phyloP scores from a whole-genome alignment of 257 asterid genomes.

The Nicotiana tabacum region DNA sequence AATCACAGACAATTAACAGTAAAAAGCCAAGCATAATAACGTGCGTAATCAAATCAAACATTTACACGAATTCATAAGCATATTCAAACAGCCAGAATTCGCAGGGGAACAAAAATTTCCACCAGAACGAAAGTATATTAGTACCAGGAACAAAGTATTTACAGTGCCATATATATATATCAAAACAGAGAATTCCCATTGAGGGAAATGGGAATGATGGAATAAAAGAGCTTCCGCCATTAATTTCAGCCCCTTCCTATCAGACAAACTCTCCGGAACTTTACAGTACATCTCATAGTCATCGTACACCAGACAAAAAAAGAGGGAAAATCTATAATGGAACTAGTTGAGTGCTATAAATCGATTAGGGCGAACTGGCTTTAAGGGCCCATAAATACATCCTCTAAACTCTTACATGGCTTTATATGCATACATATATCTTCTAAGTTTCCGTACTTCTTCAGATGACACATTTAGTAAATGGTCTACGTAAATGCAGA shows the following conservation, averaged over 20 bases:
- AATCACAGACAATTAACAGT: too few species aligned
- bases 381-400: neutral
- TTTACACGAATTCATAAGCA: neutral
- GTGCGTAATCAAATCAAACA: neutral
- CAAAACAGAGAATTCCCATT: neutral
- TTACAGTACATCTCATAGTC: neutral
- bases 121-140: neutral
- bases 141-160: neutral
- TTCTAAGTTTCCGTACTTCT: slow-evolving; percentile 80
- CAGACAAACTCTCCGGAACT: too few species aligned
- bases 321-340: neutral
- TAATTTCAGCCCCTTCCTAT: too few species aligned
- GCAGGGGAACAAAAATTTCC: neutral
- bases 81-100: neutral
- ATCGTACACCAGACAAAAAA: neutral
- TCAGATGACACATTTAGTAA: slow-evolving; percentile 66
- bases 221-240: neutral
- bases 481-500: slow-evolving; percentile 75
- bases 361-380: neutral
- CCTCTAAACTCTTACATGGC: slow-evolving; percentile 35
- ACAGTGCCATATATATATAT: neutral
- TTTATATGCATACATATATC: slow-evolving; percentile 80
- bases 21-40: too few species aligned
- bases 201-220: neutral
- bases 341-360: neutral